These are phyloP conservation scores for Allium fistulosum DNA, from an alignment of 106 monocot genomes.

Conservation along the genomic window DNA sequence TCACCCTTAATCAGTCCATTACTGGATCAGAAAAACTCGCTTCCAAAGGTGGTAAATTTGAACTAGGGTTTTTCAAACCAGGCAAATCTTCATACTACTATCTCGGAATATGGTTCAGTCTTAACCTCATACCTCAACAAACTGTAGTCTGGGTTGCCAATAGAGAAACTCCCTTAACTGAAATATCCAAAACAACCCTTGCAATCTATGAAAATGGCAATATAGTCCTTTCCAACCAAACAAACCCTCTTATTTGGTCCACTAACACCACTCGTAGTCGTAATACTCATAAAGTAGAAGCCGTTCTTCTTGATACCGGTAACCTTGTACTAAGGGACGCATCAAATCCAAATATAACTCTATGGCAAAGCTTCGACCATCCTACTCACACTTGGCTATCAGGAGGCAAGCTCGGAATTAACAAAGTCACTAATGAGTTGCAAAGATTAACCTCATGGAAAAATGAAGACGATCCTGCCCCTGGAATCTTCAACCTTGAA, in stretches of 20 bases:
- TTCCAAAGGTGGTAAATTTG: slow-evolving; percentile 32
- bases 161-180: slow-evolving; percentile 14
- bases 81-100: slow-evolving; percentile 22
- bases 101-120: slow-evolving; percentile 42
- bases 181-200: slow-evolving; percentile 7
- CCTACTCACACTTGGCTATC: slow-evolving; percentile 39
- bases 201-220: slow-evolving; percentile 22
- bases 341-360: background rate
- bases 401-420: slow-evolving; percentile 25
- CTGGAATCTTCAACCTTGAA: slow-evolving; percentile 24
- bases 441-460: slow-evolving; percentile 26
- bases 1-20: slow-evolving; percentile 11
- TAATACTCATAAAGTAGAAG: background rate
- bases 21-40: slow-evolving; percentile 16
- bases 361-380: slow-evolving; percentile 1
- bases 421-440: slow-evolving; percentile 15
- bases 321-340: slow-evolving; percentile 25
- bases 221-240: slow-evolving; percentile 13
- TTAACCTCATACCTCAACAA: slow-evolving; percentile 7
- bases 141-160: slow-evolving; percentile 24
- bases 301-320: slow-evolving; percentile 18
- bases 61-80: slow-evolving; percentile 32
- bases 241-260: slow-evolving; percentile 24
- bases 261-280: slow-evolving; percentile 6
- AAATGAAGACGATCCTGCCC: slow-evolving; percentile 24